phyloP scores from a whole-genome alignment of 495 filamentous ascomycete genomes.

The Penicillium roqueforti region DNA sequence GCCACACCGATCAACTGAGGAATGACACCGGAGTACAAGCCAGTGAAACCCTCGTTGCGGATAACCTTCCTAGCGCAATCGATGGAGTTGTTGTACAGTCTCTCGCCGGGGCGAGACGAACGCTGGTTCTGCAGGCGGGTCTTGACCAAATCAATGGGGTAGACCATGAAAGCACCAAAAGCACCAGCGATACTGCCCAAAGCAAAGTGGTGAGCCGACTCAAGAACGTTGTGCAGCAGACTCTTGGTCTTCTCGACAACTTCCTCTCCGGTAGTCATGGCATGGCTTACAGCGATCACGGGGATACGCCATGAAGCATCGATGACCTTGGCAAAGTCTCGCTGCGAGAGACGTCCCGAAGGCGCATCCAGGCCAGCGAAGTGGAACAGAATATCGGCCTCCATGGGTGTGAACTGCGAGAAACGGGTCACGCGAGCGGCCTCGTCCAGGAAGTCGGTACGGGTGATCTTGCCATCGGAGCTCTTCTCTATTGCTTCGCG shows the following conservation, averaged over 20 bases:
- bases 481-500: constrained; percentile 81
- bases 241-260: constrained; percentile 48
- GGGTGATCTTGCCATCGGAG: constrained; percentile 84
- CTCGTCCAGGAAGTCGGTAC: constrained; percentile 91
- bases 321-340: constrained; percentile 90
- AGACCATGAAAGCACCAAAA: constrained; percentile 98
- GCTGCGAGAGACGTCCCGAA: constrained; percentile 73
- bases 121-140: constrained; percentile 98
- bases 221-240: constrained; percentile 59
- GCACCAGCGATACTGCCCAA: constrained; percentile 88
- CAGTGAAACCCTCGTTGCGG: constrained; percentile 81
- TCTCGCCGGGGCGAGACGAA: constrained; percentile 69
- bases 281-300: constrained; percentile 39
- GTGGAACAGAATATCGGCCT: constrained; percentile 97
- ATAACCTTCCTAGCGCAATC: constrained; percentile 93
- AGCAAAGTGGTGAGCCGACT: constrained; percentile 84
- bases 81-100: constrained; percentile 92
- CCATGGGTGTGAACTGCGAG: constrained; percentile 95
- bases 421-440: constrained; percentile 86
- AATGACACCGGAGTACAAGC: constrained; percentile 89
- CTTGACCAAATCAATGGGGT: constrained; percentile 98
- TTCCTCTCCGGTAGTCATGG: constrained; percentile 36
- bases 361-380: constrained; percentile 91
- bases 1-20: constrained; percentile 96
- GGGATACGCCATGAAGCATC: constrained; percentile 83